Evolutionary conservation across 1,284 basidiomycete genomes (phyloP), one percentile per base, ranked within the genome.

Genomic region (Agroathelia rolfsii): DNA sequence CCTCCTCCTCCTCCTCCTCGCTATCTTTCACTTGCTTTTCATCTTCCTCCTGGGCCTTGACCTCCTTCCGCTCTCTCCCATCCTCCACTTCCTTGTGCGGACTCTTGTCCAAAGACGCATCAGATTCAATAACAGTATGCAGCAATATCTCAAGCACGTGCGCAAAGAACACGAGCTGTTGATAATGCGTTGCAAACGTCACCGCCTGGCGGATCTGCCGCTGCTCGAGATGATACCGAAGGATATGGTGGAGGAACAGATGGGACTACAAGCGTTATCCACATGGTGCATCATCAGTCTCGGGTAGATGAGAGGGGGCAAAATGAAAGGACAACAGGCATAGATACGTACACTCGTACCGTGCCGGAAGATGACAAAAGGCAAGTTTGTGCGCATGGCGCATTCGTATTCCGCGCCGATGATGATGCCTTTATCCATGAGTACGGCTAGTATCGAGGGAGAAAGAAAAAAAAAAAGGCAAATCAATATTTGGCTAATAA

Each of bases 401-500:
- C 77, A 73, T 52, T 95, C 90, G 35, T 93, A 77, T 46, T 97
- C 92, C 23, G 87, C 87, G 6, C 94, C 95, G 35, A 98, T 92
- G 41, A 99, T 88, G 45, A 98, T 95, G 1, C 93, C 95, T 52
- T 96, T 97, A 53, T 97, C 92, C 85, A 98, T 94, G 13, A 98
- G 68, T 4, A 95, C 89, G 39, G 92, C 90, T 94, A 42, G 8
- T n/a, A n/a, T n/a, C n/a, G n/a, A n/a, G n/a, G n/a, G n/a, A 27
- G 26, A 20, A 24, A 16, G 14, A 13, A 22, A 30, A 44, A 16
- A n/a, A n/a, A n/a, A n/a, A n/a, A n/a, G n/a, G n/a, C n/a, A n/a
- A n/a, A n/a, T n/a, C n/a, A n/a, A 34, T 16, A 25, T 19, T 31
- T 23, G 23, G 10, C 34, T 23, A 24, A 38, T n/a, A 25, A 24